These are phyloP conservation scores for Rostrohypoxylon terebratum DNA, from an alignment of 495 filamentous ascomycete species.

Conservation along the genomic window DNA sequence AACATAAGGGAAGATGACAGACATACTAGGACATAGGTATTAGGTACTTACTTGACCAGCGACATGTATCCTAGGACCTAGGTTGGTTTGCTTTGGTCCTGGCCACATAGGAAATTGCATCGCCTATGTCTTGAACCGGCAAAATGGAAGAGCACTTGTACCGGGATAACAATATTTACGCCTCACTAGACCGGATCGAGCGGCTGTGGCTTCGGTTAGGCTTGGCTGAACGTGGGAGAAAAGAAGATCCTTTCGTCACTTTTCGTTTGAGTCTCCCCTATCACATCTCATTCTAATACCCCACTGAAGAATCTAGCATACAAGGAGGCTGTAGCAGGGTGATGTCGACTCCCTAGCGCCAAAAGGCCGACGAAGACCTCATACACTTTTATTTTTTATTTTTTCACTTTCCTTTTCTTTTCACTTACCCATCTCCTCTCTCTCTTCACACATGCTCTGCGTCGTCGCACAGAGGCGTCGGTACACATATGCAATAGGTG, in stretches of 20 bases:
- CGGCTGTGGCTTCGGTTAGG: conserved; percentile 41
- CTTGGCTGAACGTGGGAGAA: conserved; percentile 28
- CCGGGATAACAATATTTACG: background rate
- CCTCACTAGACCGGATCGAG: conserved; percentile 33
- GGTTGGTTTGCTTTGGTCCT: conserved; percentile 19
- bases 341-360: background rate
- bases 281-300: conserved; percentile 30
- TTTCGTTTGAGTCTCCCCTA: conserved; percentile 27
- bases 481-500: conserved; percentile 39
- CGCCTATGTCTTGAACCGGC: background rate
- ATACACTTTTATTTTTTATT: conserved; percentile 8
- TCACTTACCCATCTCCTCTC: background rate
- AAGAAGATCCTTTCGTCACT: conserved; percentile 26
- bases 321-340: background rate
- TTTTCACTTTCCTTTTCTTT: conserved; percentile 5
- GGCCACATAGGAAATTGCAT: background rate
- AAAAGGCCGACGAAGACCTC: conserved; percentile 16
- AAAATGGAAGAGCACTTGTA: conserved; percentile 6
- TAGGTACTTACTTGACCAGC: background rate
- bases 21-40: background rate
- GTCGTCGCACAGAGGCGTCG: conserved; percentile 26
- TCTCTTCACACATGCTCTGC: conserved; percentile 12
- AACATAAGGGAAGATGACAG: conserved; percentile 20
- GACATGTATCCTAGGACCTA: background rate
- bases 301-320: conserved; percentile 26